Evolutionary conservation across 768 basidiomycete species (phyloP).

Genomic region (Tylopilus vinaceipallidus): DNA sequence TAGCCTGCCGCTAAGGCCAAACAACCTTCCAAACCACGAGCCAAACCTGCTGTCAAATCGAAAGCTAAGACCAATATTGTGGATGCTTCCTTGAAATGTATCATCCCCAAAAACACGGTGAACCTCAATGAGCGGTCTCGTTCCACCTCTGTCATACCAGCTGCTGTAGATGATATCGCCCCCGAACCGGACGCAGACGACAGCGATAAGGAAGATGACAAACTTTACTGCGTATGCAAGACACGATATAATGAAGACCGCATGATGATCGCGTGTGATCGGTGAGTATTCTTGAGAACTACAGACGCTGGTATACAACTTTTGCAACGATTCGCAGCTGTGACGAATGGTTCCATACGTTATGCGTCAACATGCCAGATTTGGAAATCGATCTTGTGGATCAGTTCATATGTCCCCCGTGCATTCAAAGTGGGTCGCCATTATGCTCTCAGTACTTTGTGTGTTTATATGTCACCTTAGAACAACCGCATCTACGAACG

Average conservation of each 20-base stretch:
- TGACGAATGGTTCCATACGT: constrained; percentile 93
- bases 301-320: not conserved
- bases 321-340: constrained; percentile 49
- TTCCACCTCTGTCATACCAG: constrained; percentile 68
- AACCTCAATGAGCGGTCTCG: constrained; percentile 52
- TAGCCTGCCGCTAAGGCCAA: constrained; percentile 28
- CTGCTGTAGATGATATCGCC: constrained; percentile 37
- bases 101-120: constrained; percentile 18
- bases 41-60: constrained; percentile 31
- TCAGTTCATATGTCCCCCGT: constrained; percentile 86
- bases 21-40: constrained; percentile 31
- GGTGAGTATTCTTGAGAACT: constrained; percentile 44
- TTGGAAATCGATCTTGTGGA: constrained; percentile 84
- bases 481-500: constrained; percentile 59
- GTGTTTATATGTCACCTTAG: constrained; percentile 35
- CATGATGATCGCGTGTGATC: constrained; percentile 92
- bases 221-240: constrained; percentile 87
- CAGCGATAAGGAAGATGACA: constrained; percentile 41
- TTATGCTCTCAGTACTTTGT: not conserved
- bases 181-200: constrained; percentile 52
- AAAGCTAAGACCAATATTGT: constrained; percentile 19
- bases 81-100: constrained; percentile 18
- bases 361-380: constrained; percentile 81
- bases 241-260: constrained; percentile 84
- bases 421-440: constrained; percentile 61